phyloP scores from a whole-genome alignment of 179 eudicot genomes.

The Camellia oleifera region DNA sequence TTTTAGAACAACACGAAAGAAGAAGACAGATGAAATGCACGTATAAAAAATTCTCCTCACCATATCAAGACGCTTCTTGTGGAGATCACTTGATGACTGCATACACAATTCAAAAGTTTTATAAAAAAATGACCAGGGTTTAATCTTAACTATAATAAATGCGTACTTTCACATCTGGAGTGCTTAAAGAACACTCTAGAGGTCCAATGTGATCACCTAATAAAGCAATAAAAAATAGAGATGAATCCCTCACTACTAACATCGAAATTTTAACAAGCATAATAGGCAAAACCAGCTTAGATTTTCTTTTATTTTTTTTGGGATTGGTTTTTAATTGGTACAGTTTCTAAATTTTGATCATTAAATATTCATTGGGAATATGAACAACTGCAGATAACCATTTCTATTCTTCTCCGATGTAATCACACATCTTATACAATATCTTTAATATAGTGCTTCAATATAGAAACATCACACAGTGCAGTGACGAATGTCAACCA shows the following conservation, averaged over 20 bases:
- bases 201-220: not conserved
- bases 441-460: not conserved
- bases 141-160: not conserved
- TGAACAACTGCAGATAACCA: not conserved
- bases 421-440: not conserved
- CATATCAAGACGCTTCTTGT: conserved; percentile 77
- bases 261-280: not conserved
- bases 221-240: conserved; percentile 1
- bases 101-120: conserved; percentile 23
- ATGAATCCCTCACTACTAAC: not conserved
- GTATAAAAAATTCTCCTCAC: conserved; percentile 35
- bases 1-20: not conserved
- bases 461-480: not conserved
- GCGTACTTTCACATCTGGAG: not conserved
- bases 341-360: not conserved
- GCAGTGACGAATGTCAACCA: too few species aligned
- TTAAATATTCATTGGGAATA: not conserved
- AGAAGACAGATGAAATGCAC: conserved; percentile 1
- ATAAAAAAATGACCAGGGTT: not conserved
- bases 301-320: not conserved
- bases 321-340: not conserved
- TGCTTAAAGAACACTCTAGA: not conserved
- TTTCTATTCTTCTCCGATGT: not conserved
- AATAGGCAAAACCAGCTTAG: not conserved
- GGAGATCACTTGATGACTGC: conserved; percentile 77